Evolutionary conservation across 2,329 filamentous ascomycete genomes (phyloP).

Genomic region (Venturia carpophila): DNA sequence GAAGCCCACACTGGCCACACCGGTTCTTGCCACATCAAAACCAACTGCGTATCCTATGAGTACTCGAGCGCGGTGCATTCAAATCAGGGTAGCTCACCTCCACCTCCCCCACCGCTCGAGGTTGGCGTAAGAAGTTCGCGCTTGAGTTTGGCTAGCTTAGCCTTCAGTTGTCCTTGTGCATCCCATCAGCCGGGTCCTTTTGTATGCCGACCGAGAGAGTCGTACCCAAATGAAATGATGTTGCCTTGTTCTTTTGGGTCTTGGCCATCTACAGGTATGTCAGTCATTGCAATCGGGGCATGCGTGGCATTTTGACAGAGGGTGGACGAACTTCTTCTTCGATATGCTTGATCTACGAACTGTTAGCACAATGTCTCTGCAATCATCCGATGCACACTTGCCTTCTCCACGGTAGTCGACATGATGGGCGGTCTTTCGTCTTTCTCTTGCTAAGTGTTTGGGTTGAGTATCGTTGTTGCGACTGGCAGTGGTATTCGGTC

Average conservation of each 20-base stretch:
- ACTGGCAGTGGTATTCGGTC: background rate
- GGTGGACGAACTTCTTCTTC: constrained; percentile 73
- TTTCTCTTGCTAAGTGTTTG: background rate
- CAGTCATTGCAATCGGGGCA: constrained; percentile 22
- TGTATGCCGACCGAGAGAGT: background rate
- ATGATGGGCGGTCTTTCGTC: constrained; percentile 48
- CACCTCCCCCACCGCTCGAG: constrained; percentile 72
- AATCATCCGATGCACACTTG: constrained; percentile 34
- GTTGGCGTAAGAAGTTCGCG: constrained; percentile 84
- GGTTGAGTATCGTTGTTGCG: background rate
- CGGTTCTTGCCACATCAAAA: constrained; percentile 96
- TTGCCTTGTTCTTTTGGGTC: constrained; percentile 97
- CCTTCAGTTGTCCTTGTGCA: constrained; percentile 70
- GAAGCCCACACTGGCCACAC: constrained; percentile 94
- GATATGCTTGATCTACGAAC: constrained; percentile 79
- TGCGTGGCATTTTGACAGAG: constrained; percentile 21
- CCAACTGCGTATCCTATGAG: constrained; percentile 47
- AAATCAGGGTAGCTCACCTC: constrained; percentile 39
- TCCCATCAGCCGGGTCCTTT: constrained; percentile 22
- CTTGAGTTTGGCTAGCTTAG: constrained; percentile 96
- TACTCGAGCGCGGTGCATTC: background rate
- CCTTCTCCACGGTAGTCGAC: constrained; percentile 97
- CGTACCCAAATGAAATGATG: constrained; percentile 76
- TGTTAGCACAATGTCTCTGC: background rate
- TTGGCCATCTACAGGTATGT: constrained; percentile 65